Base-by-base conservation (phyloP, 352 stramenopile genomes). In the Globisporangium paroecandrum region DNA sequence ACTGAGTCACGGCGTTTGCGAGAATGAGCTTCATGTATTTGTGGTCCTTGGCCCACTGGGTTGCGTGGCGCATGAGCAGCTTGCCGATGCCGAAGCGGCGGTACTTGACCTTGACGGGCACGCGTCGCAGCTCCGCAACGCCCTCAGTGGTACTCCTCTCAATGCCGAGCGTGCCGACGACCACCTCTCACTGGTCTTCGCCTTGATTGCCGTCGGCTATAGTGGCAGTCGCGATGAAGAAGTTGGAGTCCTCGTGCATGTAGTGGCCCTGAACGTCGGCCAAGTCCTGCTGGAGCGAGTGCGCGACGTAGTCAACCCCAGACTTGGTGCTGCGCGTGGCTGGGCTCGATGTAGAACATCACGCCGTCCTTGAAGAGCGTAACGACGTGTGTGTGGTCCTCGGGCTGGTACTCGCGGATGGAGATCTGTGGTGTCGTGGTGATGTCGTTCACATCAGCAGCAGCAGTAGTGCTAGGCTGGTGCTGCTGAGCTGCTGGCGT, bases 361-460 rank as follows among this genome's bases (percentile, higher is more conserved):
- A 72, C 57, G 3, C 70, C 66, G 3, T 65, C 32, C 12, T 49
- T 51, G 55, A 77, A 79, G 56, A 79, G 41, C n/a, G 65, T 57
- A 27, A 64, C 38, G 9, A 77, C 68, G 0, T 32, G 24, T 7
- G 18, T 62, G 22, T 56, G 65, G 22, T 77, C 74, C 4, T 47
- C 24, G 0, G 32, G 38, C 0, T 43, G 56, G 65, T 66, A 79
- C 64, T 66, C 56, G 34, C 70, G 73, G 24, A 79, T 64, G 2
- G 12, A 9, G 20, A 73, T 73, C 38, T 20, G 2, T 4, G 53
- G 38, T 8, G 9, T 22, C 32, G 61, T 55, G 43, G 4, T 57
- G n/a, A n/a, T 27, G 47, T 15, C 47, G 20, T 25, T 46, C 12
- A 46, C 38, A 46, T 46, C 12, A 5, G 13, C 12, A 18, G 22